A percentile compares a stretch with the other conserved stretches of the same genome.
Conservation (phyloP, 768 basidiomycete genomes). For the Pluteus cervinus region DNA sequence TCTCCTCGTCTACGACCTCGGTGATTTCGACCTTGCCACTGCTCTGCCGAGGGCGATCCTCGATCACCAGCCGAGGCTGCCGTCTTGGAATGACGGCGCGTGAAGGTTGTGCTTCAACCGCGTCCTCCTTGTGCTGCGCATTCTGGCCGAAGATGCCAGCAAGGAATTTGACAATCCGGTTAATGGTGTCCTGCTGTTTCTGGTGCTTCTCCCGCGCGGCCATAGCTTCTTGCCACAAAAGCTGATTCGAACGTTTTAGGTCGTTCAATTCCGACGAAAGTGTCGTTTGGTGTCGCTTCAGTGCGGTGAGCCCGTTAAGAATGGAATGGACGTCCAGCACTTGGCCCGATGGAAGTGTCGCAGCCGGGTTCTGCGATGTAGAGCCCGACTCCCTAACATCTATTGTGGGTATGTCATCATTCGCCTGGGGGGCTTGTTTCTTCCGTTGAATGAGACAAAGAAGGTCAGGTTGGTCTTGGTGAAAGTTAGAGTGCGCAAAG, state of each 20-base stretch:
- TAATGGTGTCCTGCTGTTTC: slow-evolving; percentile 95
- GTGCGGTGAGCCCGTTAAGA: slow-evolving; percentile 74
- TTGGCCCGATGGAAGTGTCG: slow-evolving; percentile 35
- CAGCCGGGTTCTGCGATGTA: slow-evolving; percentile 9
- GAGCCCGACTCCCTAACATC: neutral
- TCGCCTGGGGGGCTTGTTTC: slow-evolving; percentile 46
- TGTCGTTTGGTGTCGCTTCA: slow-evolving; percentile 89
- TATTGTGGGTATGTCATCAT: slow-evolving; percentile 23
- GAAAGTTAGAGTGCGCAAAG: slow-evolving; percentile 88
- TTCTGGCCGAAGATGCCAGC: slow-evolving; percentile 82
- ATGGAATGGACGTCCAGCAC: slow-evolving; percentile 74
- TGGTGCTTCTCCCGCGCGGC: slow-evolving; percentile 73
- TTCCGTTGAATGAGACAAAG: slow-evolving; percentile 87
- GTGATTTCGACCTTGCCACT: slow-evolving; percentile 27
- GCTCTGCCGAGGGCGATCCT: slow-evolving; percentile 39
- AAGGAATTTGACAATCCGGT: slow-evolving; percentile 90
- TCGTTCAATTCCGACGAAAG: slow-evolving; percentile 87
- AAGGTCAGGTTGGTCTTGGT: slow-evolving; percentile 82
- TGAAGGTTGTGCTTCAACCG: no score
- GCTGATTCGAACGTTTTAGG: slow-evolving; percentile 79
- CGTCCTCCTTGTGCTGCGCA: no score
- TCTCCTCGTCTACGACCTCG: slow-evolving; percentile 17
- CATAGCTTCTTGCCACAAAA: slow-evolving; percentile 90
- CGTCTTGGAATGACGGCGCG: slow-evolving; percentile 45
- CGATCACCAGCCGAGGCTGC: slow-evolving; percentile 63